Evolutionary conservation across 2,329 filamentous ascomycete genomes (phyloP).

Genomic region (Ophiostoma sp.): DNA sequence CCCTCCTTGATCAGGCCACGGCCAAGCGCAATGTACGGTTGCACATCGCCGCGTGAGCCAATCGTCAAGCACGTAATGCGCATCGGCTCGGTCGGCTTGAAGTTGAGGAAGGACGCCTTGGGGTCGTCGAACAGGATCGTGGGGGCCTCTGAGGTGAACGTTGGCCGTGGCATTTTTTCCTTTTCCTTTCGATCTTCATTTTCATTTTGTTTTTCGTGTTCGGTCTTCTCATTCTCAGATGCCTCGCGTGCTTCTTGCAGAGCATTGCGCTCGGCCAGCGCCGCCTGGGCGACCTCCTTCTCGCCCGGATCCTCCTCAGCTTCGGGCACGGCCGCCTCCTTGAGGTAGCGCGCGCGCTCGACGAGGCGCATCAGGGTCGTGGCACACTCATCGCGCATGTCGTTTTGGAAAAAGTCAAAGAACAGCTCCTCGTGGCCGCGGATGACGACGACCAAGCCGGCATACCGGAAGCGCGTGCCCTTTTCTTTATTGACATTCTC

Average conservation of each 20-base stretch:
- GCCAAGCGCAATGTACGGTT: conserved; percentile 94
- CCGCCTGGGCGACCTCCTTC: conserved; percentile 64
- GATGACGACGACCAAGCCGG: conserved; percentile 87
- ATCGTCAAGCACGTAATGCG: conserved; percentile 92
- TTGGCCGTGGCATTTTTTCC: conserved; percentile 43
- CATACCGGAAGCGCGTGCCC: conserved; percentile 86
- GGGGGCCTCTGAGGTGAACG: conserved; percentile 53
- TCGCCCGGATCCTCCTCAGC: conserved; percentile 66
- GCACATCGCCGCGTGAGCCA: conserved; percentile 90
- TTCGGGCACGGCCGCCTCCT: conserved; percentile 64
- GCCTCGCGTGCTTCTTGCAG: conserved; percentile 64
- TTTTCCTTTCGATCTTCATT: conserved; percentile 26
- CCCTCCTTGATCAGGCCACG: conserved; percentile 85
- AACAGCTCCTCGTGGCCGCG: conserved; percentile 92
- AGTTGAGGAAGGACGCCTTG: conserved; percentile 79
- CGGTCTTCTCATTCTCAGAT: not conserved
- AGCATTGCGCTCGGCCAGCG: conserved; percentile 74
- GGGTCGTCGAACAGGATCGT: conserved; percentile 87
- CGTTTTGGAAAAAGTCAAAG: conserved; percentile 79
- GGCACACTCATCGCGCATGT: conserved; percentile 81
- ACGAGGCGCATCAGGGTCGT: conserved; percentile 73
- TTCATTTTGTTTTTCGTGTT: no score
- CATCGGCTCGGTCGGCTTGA: conserved; percentile 76
- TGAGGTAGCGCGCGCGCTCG: conserved; percentile 59
- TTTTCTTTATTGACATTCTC: conserved; percentile 94